phyloP scores from a whole-genome alignment of 176 grass and related monocot species.

The Calamus simplicifolius region DNA sequence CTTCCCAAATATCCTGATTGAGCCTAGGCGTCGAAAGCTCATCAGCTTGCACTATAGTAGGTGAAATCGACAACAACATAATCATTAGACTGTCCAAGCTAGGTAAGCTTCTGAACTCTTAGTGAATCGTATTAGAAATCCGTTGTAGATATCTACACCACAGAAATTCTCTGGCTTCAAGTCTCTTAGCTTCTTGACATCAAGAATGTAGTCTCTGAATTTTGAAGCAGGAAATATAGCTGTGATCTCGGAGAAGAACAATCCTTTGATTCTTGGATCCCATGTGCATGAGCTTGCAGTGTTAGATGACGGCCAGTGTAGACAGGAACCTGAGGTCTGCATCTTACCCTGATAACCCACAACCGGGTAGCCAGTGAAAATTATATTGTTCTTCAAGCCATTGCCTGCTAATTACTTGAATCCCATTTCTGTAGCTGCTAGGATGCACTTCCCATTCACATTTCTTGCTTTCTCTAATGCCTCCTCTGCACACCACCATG shows the following conservation, averaged over 20 bases:
- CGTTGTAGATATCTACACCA: slow-evolving; percentile 76
- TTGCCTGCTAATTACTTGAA: slow-evolving; percentile 51
- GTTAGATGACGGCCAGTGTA: slow-evolving; percentile 20
- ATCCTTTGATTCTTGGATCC: slow-evolving; percentile 70
- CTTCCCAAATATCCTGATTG: slow-evolving; percentile 71
- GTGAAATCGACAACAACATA: slow-evolving; percentile 81
- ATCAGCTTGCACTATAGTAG: slow-evolving; percentile 68
- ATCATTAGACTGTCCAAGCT: slow-evolving; percentile 70
- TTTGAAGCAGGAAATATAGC: slow-evolving; percentile 46
- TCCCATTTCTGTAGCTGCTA: slow-evolving; percentile 29
- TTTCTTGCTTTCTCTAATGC: slow-evolving; percentile 36
- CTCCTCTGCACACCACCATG: slow-evolving; percentile 25
- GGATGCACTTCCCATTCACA: slow-evolving; percentile 36
- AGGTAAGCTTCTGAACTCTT: slow-evolving; percentile 38
- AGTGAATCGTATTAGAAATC: slow-evolving; percentile 54
- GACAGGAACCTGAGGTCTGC: slow-evolving; percentile 77
- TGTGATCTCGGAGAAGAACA: slow-evolving; percentile 87
- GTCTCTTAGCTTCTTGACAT: slow-evolving; percentile 67
- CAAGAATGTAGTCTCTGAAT: slow-evolving; percentile 52
- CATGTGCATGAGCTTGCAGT: slow-evolving; percentile 39
- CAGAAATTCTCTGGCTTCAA: slow-evolving; percentile 35
- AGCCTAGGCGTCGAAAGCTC: slow-evolving; percentile 39
- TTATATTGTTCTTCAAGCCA: slow-evolving; percentile 36
- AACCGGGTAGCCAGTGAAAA: slow-evolving; percentile 69
- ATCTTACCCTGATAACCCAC: slow-evolving; percentile 63